Percentiles rank a stretch among this genome's conserved stretches.
phyloP scores from a whole-genome alignment of 129 eudicot genomes.

The Flaveria sonorensis region DNA sequence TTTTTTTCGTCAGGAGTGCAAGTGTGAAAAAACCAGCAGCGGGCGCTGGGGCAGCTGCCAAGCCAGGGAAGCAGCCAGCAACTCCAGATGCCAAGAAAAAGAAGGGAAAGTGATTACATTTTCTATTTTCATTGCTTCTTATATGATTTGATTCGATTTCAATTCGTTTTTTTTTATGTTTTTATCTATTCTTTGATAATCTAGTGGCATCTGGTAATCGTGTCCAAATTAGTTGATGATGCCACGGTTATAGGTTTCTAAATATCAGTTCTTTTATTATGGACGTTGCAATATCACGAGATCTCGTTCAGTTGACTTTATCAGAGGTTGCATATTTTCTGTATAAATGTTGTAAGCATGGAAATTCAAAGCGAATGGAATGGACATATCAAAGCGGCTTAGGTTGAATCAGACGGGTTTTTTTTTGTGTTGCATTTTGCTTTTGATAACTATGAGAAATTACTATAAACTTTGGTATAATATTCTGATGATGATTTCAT shows the following conservation, averaged over 20 bases:
- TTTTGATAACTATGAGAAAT: too few species aligned
- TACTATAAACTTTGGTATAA: too few species aligned
- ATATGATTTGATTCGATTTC: neutral
- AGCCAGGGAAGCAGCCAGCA: slow-evolving; percentile 7
- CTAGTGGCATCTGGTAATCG: slow-evolving; percentile 19
- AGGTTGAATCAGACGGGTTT: too few species aligned
- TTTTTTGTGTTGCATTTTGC: too few species aligned
- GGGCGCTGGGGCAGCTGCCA: slow-evolving; percentile 17
- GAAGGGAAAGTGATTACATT: slow-evolving; percentile 23
- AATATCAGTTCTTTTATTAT: slow-evolving; percentile 15
- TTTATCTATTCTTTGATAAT: slow-evolving; percentile 7
- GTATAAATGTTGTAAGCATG: slow-evolving; percentile 25
- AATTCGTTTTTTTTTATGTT: neutral
- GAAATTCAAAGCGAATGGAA: slow-evolving; percentile 22
- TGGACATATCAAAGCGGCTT: too few species aligned
- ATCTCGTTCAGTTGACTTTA: neutral
- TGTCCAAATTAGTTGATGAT: slow-evolving; percentile 18
- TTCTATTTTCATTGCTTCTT: neutral
- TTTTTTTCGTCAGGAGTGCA: slow-evolving; percentile 19
- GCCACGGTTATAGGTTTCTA: slow-evolving; percentile 13
- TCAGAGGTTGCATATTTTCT: neutral
- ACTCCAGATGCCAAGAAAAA: slow-evolving; percentile 18
- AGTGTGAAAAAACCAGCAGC: slow-evolving; percentile 27
- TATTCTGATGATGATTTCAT: too few species aligned
- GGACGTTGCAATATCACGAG: slow-evolving; percentile 21